Base-by-base conservation (phyloP, 257 asterid genomes). In the Asclepias syriaca region DNA sequence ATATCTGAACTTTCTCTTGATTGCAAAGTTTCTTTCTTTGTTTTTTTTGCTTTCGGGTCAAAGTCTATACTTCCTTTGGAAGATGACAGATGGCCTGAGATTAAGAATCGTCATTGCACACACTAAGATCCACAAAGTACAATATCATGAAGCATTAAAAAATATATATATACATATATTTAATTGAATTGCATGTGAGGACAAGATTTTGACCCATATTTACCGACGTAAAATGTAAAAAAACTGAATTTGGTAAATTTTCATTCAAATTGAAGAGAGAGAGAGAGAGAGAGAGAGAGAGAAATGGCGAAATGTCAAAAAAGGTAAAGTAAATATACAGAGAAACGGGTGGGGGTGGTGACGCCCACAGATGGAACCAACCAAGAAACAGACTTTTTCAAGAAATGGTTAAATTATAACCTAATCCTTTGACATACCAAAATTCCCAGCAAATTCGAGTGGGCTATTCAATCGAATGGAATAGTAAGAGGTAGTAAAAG, bases 261-360 rank as follows among this genome's bases (percentile, higher is more conserved):
- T 53, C 24, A 54, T 6, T 10, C 6, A 19, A 1, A 16, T 3
- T 51, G 11, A 6, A 43, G 2, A 7, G 10, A 43, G 11, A 7
- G 48, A 43, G 11, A n/a, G 59, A 43, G 2, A 7, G 10, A 43
- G 11, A 7, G 48, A 43, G 11, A n/a, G 59, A 22, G 21, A n/a
- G 12, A 58, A 22, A 7, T 22, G 63, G 39, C 39, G 14, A 29
- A 61, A n/a, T 5, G 66, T 34, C 46, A 32, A 61, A 61, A 61
- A 34, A 0, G n/a, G 22, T 5, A 9, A 11, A 19, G 14, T 6
- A 34, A 24, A 61, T 16, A 1, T 10, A 4, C 22, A 4, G 11
- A 61, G 7, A 61, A 61, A 61, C 48, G 22, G 16, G 66, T 61
- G 22, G 46, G 66, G 66, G 48, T 14, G 22, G 66, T 61, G 66